phyloP scores from a whole-genome alignment of 192 early-diverging fungal genomes.

The Coemansia sp. region DNA sequence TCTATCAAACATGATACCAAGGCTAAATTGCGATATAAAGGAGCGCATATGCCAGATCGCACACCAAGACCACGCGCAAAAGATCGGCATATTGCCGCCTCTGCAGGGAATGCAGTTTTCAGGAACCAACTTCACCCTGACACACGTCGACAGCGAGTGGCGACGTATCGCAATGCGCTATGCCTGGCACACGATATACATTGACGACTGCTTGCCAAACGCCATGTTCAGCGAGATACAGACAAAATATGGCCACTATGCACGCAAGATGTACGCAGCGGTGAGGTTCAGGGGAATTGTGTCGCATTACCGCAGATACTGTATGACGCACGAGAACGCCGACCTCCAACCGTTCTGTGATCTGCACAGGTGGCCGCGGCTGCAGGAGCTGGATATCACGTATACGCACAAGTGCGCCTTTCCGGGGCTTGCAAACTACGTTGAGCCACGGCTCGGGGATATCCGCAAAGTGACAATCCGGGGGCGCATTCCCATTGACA shows the following conservation, averaged over 20 bases:
- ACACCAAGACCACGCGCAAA: slow-evolving; percentile 1
- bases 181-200: slow-evolving; percentile 46
- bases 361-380: slow-evolving; percentile 24
- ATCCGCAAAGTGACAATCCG: slow-evolving; percentile 28
- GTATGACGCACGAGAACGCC: slow-evolving; percentile 24
- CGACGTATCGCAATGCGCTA: slow-evolving; percentile 30
- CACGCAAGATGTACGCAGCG: slow-evolving; percentile 35
- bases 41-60: slow-evolving; percentile 42
- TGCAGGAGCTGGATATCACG: slow-evolving; percentile 38
- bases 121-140: slow-evolving; percentile 10
- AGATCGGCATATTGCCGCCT: not conserved
- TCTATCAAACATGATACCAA: slow-evolving; percentile 6
- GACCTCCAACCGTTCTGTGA: slow-evolving; percentile 46
- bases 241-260: slow-evolving; percentile 14
- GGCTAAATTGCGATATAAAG: slow-evolving; percentile 41
- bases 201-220: slow-evolving; percentile 17
- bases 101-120: slow-evolving; percentile 28
- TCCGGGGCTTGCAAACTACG: slow-evolving; percentile 39
- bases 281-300: slow-evolving; percentile 40
- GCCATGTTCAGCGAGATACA: slow-evolving; percentile 13
- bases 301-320: slow-evolving; percentile 44
- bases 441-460: slow-evolving; percentile 37
- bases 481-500: slow-evolving; percentile 48
- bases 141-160: slow-evolving; percentile 41
- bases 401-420: slow-evolving; percentile 53